Conservation (phyloP, 2,329 filamentous ascomycete species). For the Ophiostoma sp. region DNA sequence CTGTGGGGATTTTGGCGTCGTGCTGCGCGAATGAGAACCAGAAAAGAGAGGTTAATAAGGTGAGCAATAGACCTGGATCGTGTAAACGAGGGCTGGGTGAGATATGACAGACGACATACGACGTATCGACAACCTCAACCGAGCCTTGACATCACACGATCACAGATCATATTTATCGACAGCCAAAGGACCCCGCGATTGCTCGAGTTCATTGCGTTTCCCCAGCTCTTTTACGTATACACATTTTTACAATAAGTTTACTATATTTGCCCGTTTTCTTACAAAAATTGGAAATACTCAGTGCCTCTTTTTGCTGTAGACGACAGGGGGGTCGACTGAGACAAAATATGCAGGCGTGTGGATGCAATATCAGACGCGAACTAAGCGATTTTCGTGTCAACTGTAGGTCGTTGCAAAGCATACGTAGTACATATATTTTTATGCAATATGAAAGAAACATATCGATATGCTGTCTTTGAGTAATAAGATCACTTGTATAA, state of each 20-base stretch:
- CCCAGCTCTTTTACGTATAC: neutral
- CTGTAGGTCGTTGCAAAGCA: neutral
- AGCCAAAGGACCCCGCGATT: neutral
- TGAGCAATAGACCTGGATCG: neutral
- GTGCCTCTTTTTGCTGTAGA: neutral
- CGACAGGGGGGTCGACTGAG: constrained; percentile 2
- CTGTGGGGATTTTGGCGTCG: neutral
- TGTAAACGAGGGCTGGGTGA: neutral
- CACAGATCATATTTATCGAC: neutral
- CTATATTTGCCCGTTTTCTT: neutral
- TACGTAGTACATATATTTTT: neutral
- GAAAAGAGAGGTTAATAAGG: neutral
- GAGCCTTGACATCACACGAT: neutral
- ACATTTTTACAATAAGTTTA: neutral
- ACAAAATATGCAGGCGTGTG: constrained; percentile 18
- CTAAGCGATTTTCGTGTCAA: neutral
- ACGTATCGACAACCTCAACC: neutral
- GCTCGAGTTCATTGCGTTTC: neutral
- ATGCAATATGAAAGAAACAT: neutral
- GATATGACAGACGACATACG: neutral
- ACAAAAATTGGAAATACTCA: no score
- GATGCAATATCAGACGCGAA: constrained; percentile 6
- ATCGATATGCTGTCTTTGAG: neutral
- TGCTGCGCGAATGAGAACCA: no score
- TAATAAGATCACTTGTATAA: neutral